These are phyloP conservation scores for Sorghum bicolor DNA, from an alignment of 176 grass and related monocot genomes.

Conservation along the genomic window Sorghum_bicolor_NCBIv3 NC_012875.2:49135001-49135500, in stretches of 20 bases:
- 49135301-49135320: conserved; percentile 96
- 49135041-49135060: conserved; percentile 4
- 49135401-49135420: conserved; percentile 96
- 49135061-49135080: conserved; percentile 11
- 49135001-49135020: conserved; percentile 4
- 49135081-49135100: conserved; percentile 27
- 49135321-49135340: conserved; percentile 93
- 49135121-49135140: conserved; percentile 95
- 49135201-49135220: conserved; percentile 92
- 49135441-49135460: conserved; percentile 98
- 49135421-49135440: conserved; percentile 92
- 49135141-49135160: conserved; percentile 77
- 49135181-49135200: conserved; percentile 84
- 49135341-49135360: conserved; percentile 96
- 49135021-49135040: neutral
- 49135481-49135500: conserved; percentile 87
- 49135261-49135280: conserved; percentile 97
- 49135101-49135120: conserved; percentile 24
- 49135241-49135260: conserved; percentile 98
- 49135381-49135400: conserved; percentile 90
- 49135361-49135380: conserved; percentile 80
- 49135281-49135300: conserved; percentile 91
- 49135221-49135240: conserved; percentile 98
- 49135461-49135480: conserved; percentile 92
- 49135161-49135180: conserved; percentile 83